Evolutionary conservation across 306 rosid genomes (phyloP).

Genomic region (Rosa rugosa): DNA sequence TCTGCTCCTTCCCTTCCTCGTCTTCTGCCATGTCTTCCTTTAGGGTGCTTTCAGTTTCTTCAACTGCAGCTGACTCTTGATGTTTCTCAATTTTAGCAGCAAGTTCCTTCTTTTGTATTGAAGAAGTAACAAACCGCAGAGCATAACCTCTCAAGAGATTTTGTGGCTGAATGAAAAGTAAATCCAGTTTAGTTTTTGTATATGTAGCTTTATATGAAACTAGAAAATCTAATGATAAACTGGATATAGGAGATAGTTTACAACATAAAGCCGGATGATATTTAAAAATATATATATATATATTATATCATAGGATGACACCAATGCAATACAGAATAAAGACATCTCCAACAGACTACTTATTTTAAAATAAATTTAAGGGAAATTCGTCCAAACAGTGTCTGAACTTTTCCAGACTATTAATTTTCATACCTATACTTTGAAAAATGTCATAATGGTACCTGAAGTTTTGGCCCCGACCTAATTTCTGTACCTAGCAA

Average conservation of each 20-base stretch:
- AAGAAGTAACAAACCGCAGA: slow-evolving; percentile 57
- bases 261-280: background rate
- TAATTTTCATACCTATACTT: no score
- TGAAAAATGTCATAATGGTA: no score
- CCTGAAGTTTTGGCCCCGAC: no score
- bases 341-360: no score
- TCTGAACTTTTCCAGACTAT: no score
- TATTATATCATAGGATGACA: background rate
- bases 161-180: slow-evolving; percentile 59
- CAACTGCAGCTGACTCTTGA: slow-evolving; percentile 30
- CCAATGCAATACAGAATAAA: background rate
- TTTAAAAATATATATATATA: no score
- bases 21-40: slow-evolving; percentile 34
- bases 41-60: slow-evolving; percentile 35
- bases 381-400: no score
- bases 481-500: no score
- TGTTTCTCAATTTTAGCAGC: slow-evolving; percentile 49
- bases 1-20: slow-evolving; percentile 36
- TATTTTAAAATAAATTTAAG: no score
- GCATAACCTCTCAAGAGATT: slow-evolving; percentile 53
- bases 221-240: background rate
- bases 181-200: slow-evolving; percentile 17
- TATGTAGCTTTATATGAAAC: background rate
- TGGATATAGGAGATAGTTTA: background rate
- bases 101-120: slow-evolving; percentile 65